These are phyloP conservation scores for Pyrenophora graminea DNA, from an alignment of 2,329 filamentous ascomycete genomes.

Conservation along the genomic window DNA sequence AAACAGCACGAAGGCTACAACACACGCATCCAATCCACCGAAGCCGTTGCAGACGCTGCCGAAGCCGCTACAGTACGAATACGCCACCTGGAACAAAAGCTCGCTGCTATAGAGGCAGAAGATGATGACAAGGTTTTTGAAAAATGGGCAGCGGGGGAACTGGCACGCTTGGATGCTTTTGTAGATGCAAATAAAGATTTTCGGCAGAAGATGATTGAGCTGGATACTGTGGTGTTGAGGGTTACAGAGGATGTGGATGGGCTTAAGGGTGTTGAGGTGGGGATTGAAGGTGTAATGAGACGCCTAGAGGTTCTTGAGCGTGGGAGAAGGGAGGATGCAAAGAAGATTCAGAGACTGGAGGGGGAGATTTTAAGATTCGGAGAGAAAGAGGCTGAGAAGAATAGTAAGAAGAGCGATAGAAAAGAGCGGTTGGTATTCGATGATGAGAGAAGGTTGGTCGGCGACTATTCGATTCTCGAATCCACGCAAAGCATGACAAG, in stretches of 20 bases:
- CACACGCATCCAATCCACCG: conserved; percentile 25
- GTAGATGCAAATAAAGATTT: conserved; percentile 23
- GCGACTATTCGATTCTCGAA: too few relatives aligned
- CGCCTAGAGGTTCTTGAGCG: conserved; percentile 22
- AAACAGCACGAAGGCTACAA: conserved; percentile 22
- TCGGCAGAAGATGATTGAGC: conserved; percentile 22
- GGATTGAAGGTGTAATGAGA: conserved; percentile 6
- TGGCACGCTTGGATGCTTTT: conserved; percentile 17
- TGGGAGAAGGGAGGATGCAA: conserved; percentile 10
- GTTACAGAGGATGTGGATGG: conserved; percentile 15
- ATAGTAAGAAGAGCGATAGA: not conserved
- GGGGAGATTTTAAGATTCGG: conserved; percentile 12
- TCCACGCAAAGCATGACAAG: too few relatives aligned
- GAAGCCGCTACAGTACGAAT: conserved; percentile 19
- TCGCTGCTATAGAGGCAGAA: conserved; percentile 31
- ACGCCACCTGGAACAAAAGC: conserved; percentile 22
- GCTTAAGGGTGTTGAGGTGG: conserved; percentile 2
- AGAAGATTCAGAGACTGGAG: conserved; percentile 15
- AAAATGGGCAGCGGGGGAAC: conserved; percentile 21
- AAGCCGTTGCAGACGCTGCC: conserved; percentile 22
- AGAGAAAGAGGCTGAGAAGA: not conserved
- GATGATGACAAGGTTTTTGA: conserved; percentile 27
- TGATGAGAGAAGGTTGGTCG: too few relatives aligned
- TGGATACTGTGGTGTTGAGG: conserved; percentile 16
- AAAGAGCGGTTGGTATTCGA: not conserved